Conservation (phyloP, 1,139 yeast genomes). For the Pichia kudriavzevii region DNA sequence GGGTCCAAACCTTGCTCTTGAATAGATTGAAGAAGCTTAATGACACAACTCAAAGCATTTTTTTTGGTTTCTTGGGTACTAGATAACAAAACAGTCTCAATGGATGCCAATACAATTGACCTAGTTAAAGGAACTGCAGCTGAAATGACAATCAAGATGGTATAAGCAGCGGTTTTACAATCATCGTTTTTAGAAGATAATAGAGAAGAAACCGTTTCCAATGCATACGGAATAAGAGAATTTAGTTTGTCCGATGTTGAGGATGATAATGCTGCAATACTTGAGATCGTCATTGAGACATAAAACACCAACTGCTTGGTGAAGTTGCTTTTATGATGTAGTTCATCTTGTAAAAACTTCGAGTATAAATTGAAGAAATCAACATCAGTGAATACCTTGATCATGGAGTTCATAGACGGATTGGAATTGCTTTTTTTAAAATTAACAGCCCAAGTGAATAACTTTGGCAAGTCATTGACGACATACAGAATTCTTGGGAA, state of each 20-base stretch:
- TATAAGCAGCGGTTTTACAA: constrained; percentile 75
- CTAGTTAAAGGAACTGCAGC: constrained; percentile 63
- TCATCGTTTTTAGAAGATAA: constrained; percentile 48
- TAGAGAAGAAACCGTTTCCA: constrained; percentile 50
- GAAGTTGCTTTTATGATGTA: constrained; percentile 51
- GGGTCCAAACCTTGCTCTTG: constrained; percentile 28
- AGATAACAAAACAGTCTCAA: constrained; percentile 48
- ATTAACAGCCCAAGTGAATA: constrained; percentile 64
- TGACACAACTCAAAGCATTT: constrained; percentile 29
- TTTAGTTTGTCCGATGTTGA: constrained; percentile 33
- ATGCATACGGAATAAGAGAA: constrained; percentile 43
- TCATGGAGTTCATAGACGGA: constrained; percentile 64
- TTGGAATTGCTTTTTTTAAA: constrained; percentile 47
- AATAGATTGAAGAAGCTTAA: constrained; percentile 31
- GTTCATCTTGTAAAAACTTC: constrained; percentile 46
- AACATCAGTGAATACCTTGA: constrained; percentile 67
- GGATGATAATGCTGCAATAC: constrained; percentile 41
- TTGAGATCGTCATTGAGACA: constrained; percentile 66
- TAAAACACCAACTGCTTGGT: constrained; percentile 72
- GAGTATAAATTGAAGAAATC: constrained; percentile 63
- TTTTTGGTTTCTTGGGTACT: constrained; percentile 9
- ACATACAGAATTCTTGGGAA: constrained; percentile 71
- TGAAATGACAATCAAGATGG: constrained; percentile 69
- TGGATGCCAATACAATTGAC: constrained; percentile 59
- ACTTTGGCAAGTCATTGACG: constrained; percentile 59